Base-by-base conservation (phyloP, 2,329 filamentous ascomycete species). In the Aspergillus awamori region DNA sequence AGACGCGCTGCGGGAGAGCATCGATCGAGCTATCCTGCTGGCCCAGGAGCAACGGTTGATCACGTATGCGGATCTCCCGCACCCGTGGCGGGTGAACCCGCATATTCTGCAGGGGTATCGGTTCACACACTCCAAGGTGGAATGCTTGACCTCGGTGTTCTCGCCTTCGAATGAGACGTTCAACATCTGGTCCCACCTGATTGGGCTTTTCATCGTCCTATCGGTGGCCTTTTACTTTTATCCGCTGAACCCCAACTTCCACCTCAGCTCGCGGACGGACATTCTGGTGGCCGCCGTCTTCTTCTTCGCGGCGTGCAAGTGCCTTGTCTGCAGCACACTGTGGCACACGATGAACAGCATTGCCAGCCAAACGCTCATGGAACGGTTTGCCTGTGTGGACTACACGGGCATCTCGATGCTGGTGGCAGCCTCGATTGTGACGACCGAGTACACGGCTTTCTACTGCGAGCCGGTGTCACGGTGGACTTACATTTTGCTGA, bases 291-390 rank as follows among this genome's bases (percentile, higher is more conserved):
- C 94, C 0, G 93, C 91, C 22, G 85, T 96, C 67, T 99, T 99
- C 84, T 97, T 99, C 81, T 91, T 96, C 72, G 95, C 94, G 52
- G 95, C 95, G 49, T 93, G 89, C 82, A 93, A 98, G 77, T 98
- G 94, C 72, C 86, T 99, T 58, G 87, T 94, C 73, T 99, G 95
- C 87, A 96, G 91, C 64, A 94, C 90, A 65, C 88, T 98, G 73
- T 99, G 95, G 95, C 95, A 99, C 80, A 97, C 95, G 26, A 98
- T 99, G 93, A 97, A 94, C 80, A 92, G 92, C 70, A 96, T 98
- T 58, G 93, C 94, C 17, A 91, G 96, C 68, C 89, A 96, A 71
- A 87, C 88, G 20, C 86, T 96, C 45, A 90, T 99, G 79, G 95
- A 96, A 74, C 90, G 93, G 63, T 98, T 99, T 72, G 95, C 95